Conservation (phyloP, 768 basidiomycete genomes). For the Suillus tomentosus region DNA sequence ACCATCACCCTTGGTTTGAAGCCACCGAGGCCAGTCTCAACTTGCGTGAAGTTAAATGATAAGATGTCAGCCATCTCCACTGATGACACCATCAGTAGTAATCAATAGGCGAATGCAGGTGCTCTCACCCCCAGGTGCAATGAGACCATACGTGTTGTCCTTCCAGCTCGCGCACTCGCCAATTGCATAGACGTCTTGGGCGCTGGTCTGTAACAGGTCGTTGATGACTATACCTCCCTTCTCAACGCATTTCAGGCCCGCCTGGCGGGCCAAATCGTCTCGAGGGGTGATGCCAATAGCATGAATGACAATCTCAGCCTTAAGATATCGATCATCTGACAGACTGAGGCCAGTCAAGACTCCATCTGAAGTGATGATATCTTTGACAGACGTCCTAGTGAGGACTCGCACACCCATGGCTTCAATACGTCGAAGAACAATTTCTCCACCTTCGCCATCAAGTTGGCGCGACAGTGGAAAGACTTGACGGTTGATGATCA, state of each 20-base stretch:
- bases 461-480: conserved; percentile 62
- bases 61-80: conserved; percentile 77
- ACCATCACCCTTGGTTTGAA: conserved; percentile 49
- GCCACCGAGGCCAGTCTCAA: conserved; percentile 40
- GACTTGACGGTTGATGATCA: conserved; percentile 52
- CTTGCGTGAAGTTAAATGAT: conserved; percentile 69
- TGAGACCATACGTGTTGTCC: conserved; percentile 69
- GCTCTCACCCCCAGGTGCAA: conserved; percentile 61
- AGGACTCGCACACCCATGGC: conserved; percentile 60
- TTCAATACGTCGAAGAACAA: conserved; percentile 60
- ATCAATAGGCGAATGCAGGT: neutral
- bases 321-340: conserved; percentile 45
- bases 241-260: conserved; percentile 51
- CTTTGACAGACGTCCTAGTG: conserved; percentile 41
- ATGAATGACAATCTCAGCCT: conserved; percentile 60
- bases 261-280: conserved; percentile 59
- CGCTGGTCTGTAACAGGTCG: conserved; percentile 58
- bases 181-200: conserved; percentile 65
- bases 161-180: conserved; percentile 77
- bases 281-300: conserved; percentile 73
- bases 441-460: conserved; percentile 58
- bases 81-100: conserved; percentile 16
- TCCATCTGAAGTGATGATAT: conserved; percentile 38
- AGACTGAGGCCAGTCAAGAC: conserved; percentile 52
- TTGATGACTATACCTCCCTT: conserved; percentile 62